Base-by-base conservation (phyloP, 371 early-diverging fungal genomes). In the Lichtheimia ornata region DNA sequence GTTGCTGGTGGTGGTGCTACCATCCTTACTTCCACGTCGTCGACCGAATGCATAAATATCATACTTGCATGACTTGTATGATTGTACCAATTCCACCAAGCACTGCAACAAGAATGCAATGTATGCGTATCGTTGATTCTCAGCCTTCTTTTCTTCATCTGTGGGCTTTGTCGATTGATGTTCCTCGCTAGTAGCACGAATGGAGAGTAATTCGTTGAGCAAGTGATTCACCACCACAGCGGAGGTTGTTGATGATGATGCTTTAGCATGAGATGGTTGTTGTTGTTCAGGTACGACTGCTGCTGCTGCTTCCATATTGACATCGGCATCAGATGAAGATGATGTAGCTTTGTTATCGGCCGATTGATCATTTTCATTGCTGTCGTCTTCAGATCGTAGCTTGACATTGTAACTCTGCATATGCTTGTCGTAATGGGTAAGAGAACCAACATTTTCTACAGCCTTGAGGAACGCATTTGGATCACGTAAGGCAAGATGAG, bases 71-170 rank as follows among this genome's bases (percentile, higher is more conserved):
- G 88, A 83, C n/a, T 94, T 86, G 75, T 92, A 97, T 1, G 92
- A 91, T 0, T 85, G 80, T 12, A 94, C 80, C 6, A 98, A 80
- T 69, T 98, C 98, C 11, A 90, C 82, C 30, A 97, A 74, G 44
- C 88, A 85, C 71, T 95, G 95, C 54, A 98, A 70, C 35, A 97
- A 61, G 79, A 92, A 94, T 53, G 91, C 89, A 18, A 94, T 88
- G 58, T 90, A 90, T 61, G 76, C 84, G 71, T 73, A 82, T 35
- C 70, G 72, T 43, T 73, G 61, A 43, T 67, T 76, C 44, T 79
- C 63, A 30, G 79, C 69, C 27, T 64, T 72, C 62, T 24, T 70
- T 35, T 58, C 63, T 11, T 66, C 66, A 2, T 57, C 68, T 1
- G 61, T 50, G 35, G 44, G 43, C 45, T 53, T 64, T 52, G 35